phyloP scores from a whole-genome alignment of 1,284 basidiomycete genomes.

The Ganoderma leucocontextum region DNA sequence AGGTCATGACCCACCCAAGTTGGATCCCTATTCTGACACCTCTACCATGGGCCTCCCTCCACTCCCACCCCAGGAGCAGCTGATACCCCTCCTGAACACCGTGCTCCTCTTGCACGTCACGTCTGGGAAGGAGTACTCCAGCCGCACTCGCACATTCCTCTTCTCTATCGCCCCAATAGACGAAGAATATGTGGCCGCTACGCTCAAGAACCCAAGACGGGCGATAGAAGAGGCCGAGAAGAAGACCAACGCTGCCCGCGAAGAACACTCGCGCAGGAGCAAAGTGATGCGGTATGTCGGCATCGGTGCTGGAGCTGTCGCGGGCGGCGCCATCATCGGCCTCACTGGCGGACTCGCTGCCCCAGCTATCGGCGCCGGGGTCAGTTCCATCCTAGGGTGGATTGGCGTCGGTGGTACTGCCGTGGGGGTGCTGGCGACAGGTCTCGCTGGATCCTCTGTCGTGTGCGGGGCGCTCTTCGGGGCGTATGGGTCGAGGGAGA shows the following conservation, averaged over 20 bases:
- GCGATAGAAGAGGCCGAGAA: constrained; percentile 56
- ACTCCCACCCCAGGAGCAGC: constrained; percentile 47
- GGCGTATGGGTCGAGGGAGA: constrained; percentile 60
- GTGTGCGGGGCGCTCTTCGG: constrained; percentile 68
- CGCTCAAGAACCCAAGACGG: constrained; percentile 57
- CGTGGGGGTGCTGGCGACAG: constrained; percentile 59
- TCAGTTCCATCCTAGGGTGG: constrained; percentile 56
- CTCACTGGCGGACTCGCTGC: constrained; percentile 66
- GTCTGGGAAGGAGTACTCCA: constrained; percentile 57
- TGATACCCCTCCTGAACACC: constrained; percentile 53
- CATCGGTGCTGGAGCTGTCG: constrained; percentile 62
- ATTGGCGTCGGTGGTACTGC: constrained; percentile 64
- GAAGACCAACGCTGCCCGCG: constrained; percentile 49
- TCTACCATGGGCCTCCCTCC: constrained; percentile 51
- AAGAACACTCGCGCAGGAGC: constrained; percentile 53
- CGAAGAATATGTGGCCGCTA: constrained; percentile 53
- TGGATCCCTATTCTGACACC: constrained; percentile 52
- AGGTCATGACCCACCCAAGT: constrained; percentile 14
- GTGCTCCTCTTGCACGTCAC: constrained; percentile 62
- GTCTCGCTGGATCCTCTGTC: constrained; percentile 62
- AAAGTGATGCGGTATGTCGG: constrained; percentile 54
- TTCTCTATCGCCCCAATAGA: constrained; percentile 50
- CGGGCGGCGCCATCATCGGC: constrained; percentile 63
- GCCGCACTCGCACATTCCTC: constrained; percentile 61
- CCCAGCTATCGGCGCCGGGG: constrained; percentile 63